Base-by-base conservation (phyloP, 257 asterid genomes). In the Apocynum venetum region DNA sequence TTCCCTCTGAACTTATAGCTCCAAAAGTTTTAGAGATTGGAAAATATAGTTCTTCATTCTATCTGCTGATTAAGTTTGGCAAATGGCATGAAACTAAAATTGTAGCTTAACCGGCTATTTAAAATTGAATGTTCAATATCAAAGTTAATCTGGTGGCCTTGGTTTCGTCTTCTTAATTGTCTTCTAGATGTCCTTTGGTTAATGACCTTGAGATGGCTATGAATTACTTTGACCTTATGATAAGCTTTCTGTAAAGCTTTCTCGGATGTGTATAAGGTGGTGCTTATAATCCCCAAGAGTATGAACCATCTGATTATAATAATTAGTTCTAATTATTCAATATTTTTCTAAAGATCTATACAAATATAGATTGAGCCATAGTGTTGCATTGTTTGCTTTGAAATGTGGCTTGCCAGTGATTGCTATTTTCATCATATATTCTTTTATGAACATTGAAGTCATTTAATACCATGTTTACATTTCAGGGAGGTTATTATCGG, bases 401-500 rank as follows among this genome's bases (percentile, higher is more conserved):
- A 19, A 38, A 40, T 40, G 49, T 40, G 48, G 51, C 73, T 43
- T 68, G 36, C 52, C 53, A 43, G 73, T 43, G 72, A 41, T 67
- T 63, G 3, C 2, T 44, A 31, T 64, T 72, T 43, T 20, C 4
- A 9, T 38, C 72, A 4, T 71, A 61, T 49, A 13, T 60, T 53
- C 56, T 52, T 66, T 69, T 15, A 25, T 43, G 81, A 72, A 40
- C 69, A 68, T 41, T 66, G 59, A 43, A 20, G 41, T 66, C 0
- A 36, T 46, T 14, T 74, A 0, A 35, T 72, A 47, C 38, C 46
- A 5, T 55, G 38, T 44, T 76, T 64, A 74, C 73, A 47, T 82
- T 89, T 89, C 96, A 93, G 98, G 82, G 96, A 81, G 87, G 96
- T 72, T 84, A 85, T 73, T 83, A 79, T 77, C 74, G 74, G 57